A percentile compares a stretch with the other conserved stretches of the same genome.
phyloP scores from a whole-genome alignment of 805 yeast species.

The Vanderwaltozyma polyspora region DNA sequence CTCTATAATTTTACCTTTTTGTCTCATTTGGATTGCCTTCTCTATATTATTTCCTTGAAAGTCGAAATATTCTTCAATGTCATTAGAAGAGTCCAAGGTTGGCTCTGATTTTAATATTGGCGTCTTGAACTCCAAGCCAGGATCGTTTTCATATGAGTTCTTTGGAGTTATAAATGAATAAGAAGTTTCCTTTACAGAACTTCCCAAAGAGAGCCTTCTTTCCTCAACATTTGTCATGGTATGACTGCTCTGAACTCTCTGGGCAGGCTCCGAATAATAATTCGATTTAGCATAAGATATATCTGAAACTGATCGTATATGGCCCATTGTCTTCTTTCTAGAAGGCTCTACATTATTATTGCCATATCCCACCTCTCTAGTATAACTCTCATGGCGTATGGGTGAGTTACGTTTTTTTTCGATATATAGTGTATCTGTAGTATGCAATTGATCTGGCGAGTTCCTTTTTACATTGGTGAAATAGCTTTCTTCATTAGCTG shows the following conservation, averaged over 20 bases:
- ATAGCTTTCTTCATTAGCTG: not conserved
- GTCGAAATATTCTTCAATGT: not conserved
- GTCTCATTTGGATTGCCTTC: constrained; percentile 38
- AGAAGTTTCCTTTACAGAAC: too few relatives aligned
- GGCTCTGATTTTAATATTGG: not conserved
- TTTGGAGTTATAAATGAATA: too few relatives aligned
- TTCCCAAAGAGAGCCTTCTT: not conserved
- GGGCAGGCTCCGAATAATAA: not conserved
- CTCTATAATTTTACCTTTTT: constrained; percentile 51
- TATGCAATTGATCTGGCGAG: too few relatives aligned
- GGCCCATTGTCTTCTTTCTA: not conserved
- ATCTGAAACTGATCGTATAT: not conserved
- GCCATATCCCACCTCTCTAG: not conserved
- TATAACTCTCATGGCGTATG: not conserved
- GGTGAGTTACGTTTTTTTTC: constrained; percentile 1
- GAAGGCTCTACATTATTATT: not conserved
- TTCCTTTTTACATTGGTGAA: not conserved
- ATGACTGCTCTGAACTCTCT: too few relatives aligned
- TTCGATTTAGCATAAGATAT: not conserved
- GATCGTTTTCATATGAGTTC: not conserved
- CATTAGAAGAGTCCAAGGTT: not conserved
- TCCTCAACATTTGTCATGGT: not conserved
- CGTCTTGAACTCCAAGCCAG: not conserved
- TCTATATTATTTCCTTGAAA: constrained; percentile 1
- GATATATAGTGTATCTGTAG: not conserved